These are phyloP conservation scores for Zymoseptoria passerinii DNA, from an alignment of 2,329 filamentous ascomycete species.

Conservation along the genomic window DNA sequence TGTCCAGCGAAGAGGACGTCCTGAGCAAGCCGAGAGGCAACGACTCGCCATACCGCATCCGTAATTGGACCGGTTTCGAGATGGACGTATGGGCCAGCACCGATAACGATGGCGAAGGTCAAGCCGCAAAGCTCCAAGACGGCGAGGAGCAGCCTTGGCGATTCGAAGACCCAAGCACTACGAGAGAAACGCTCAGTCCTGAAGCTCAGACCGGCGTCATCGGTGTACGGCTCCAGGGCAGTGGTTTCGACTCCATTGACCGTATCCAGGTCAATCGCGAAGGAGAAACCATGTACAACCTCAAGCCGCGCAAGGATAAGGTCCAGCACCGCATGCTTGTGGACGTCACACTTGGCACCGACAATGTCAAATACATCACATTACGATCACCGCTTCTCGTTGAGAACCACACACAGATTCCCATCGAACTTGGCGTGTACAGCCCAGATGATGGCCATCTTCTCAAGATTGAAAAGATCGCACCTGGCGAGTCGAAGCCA, in stretches of 20 bases:
- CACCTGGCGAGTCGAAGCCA: conserved; percentile 80
- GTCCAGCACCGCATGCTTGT: conserved; percentile 84
- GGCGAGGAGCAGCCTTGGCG: conserved; percentile 91
- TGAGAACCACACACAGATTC: conserved; percentile 95
- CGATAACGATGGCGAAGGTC: conserved; percentile 55
- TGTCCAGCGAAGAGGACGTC: conserved; percentile 81
- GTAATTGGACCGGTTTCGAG: conserved; percentile 93
- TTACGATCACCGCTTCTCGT: conserved; percentile 84
- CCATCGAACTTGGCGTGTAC: conserved; percentile 85
- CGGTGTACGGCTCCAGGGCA: conserved; percentile 77
- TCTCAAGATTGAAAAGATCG: conserved; percentile 95
- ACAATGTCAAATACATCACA: conserved; percentile 98
- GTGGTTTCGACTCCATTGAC: conserved; percentile 83
- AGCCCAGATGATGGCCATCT: conserved; percentile 80
- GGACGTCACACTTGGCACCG: conserved; percentile 79
- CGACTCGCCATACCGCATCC: conserved; percentile 86
- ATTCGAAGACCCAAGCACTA: conserved; percentile 93
- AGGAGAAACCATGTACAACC: conserved; percentile 80
- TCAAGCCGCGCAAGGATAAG: conserved; percentile 78
- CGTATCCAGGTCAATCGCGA: conserved; percentile 89
- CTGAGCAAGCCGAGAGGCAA: conserved; percentile 84
- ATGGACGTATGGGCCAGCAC: conserved; percentile 75
- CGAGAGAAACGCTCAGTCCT: conserved; percentile 82
- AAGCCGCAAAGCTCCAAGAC: conserved; percentile 70
- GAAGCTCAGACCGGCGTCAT: conserved; percentile 76